Base-by-base conservation (phyloP, 441 rosid genomes). In the Erysimum cheiri region DNA sequence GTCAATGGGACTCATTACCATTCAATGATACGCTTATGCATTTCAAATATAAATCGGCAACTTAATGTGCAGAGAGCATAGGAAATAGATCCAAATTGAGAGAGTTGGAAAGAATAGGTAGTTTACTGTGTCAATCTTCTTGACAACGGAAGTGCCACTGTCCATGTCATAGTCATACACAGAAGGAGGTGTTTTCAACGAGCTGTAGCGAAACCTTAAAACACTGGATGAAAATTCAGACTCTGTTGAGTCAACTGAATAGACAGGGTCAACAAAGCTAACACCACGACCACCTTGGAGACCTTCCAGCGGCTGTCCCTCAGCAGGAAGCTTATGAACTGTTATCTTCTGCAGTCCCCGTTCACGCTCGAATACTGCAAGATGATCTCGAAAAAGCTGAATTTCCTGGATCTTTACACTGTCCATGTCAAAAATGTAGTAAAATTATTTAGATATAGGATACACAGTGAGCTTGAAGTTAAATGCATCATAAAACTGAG, bases 131-230 rank as follows among this genome's bases (percentile, higher is more conserved):
- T 90, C 96, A 62, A 83, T 77, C 84, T 90, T 94, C 92, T 91
- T 90, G 80, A 83, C 65, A 73, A 85, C 97, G 67, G 90, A 86
- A 75, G 69, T 75, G 62, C 91, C 92, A 11, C 80, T 78, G 60
- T 87, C 82, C 96, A 94, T 84, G 69, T 91, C 97, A 77, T 90
- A 85, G 77, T 88, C 93, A 24, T 88, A 88, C n/a, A 83, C 85
- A 46, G 96, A 90, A 50, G 72, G 80, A 48, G 98, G 96, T 5
- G 88, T 88, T 82, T 81, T 85, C 96, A 91, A 3, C 54, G 98
- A 91, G 81, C 89, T 84, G 81, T 90, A 94, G 71, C 80, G 46
- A 78, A 86, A 91, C 77, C 96, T 85, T 76, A 94, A 81, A 79
- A 91, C 85, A 70, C 70, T 72, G 63, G 94, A 90, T 11, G 81